These are phyloP conservation scores for Albugo candida DNA, from an alignment of 352 stramenopile species.

Conservation along the genomic window DNA sequence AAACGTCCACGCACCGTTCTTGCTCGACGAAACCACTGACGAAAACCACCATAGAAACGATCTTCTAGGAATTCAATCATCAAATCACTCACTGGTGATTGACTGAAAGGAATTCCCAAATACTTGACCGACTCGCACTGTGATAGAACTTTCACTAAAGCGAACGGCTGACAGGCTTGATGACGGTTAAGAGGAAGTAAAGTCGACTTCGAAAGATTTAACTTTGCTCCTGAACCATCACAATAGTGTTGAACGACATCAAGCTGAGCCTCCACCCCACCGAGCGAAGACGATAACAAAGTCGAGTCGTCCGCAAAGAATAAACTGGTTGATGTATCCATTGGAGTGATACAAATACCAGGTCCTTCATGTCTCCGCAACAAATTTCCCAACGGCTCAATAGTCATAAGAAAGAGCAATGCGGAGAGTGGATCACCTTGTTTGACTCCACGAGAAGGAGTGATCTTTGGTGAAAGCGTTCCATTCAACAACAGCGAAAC, in stretches of 20 bases:
- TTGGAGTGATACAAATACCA: not conserved
- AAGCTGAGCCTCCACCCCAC: constrained; percentile 3
- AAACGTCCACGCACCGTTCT: constrained; percentile 2
- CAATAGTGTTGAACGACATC: constrained; percentile 6
- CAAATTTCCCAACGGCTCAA: constrained; percentile 4
- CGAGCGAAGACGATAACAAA: constrained; percentile 1
- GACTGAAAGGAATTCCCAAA: constrained; percentile 6
- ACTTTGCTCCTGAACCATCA: constrained; percentile 1
- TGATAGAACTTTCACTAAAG: constrained; percentile 4
- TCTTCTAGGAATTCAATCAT: constrained; percentile 7
- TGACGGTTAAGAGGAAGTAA: constrained; percentile 5
- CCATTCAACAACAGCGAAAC: constrained; percentile 7
- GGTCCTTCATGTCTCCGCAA: constrained; percentile 1
- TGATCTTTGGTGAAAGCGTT: constrained; percentile 5
- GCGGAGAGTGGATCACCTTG: constrained; percentile 8
- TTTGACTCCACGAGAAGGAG: constrained; percentile 6
- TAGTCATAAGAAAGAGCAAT: constrained; percentile 6
- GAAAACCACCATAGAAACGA: constrained; percentile 8
- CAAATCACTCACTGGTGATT: constrained; percentile 2
- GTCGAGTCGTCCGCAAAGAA: constrained; percentile 10
- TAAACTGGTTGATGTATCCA: not conserved
- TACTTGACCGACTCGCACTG: constrained; percentile 5
- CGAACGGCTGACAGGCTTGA: not conserved
- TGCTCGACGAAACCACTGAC: constrained; percentile 5
- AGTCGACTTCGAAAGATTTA: constrained; percentile 7